Evolutionary conservation across 805 yeast genomes (phyloP), one percentile per base, ranked within the genome.

Genomic region (Candida manassasensis): DNA sequence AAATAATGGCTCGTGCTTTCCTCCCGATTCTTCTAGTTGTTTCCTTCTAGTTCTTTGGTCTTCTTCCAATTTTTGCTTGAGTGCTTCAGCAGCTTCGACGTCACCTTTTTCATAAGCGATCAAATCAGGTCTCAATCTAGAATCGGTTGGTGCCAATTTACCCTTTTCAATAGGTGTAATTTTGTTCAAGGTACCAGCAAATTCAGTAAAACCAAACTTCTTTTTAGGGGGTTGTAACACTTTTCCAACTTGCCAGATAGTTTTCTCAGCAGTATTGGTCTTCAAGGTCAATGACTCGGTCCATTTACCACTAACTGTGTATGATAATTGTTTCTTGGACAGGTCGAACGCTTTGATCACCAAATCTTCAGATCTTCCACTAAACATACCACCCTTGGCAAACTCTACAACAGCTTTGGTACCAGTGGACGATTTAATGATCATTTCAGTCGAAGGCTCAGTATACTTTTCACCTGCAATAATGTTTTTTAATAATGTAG

Each of bases 401-500:
- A 85, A 93, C 34, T 76, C 82, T 13, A 85, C 79, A 3, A 73
- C 69, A 1, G 95, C 85, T 42, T 69, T 75, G 27, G 71, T 67
- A 0, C 94, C 94, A n/a, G 63, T 65, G 2, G 86, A 75, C 2
- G 88, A 76, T 30, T 74, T 71, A 2, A 93, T 69, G 0, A 81
- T 76, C 41, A 86, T 68, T 3, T 78, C 59, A 12, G 85, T 79
- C 2, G 73, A 67, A 1, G 98, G 98, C 53, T 93, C 98, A 10
- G 86, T 69, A 57, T 89, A 93, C 55, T 87, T 84, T 50, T 93
- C 98, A 17, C 98, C 97, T 2, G 97, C 96, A 49, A 93, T 78
- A 31, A 93, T 71, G 53, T 90, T 90, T 49, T 90, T 81, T 48
- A 93, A 61, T 48, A 85, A 71, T 0, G 94, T 79, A 1, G 84